Conservation (phyloP, 2,329 filamentous ascomycete species). For the Colletotrichum sidae region DNA sequence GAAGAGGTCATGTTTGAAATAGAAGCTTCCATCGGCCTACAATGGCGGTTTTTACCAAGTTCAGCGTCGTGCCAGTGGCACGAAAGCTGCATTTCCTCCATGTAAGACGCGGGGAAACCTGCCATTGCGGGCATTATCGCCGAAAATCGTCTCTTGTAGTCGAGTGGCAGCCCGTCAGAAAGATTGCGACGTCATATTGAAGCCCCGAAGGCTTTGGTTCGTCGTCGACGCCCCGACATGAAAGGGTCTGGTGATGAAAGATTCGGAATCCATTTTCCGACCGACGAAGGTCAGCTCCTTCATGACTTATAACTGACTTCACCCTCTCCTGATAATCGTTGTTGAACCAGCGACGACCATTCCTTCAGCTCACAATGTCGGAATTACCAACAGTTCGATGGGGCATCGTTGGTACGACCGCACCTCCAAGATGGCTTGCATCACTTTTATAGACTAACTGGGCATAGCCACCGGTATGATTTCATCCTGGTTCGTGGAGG, state of each 20-base stretch:
- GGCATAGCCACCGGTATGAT: slow-evolving; percentile 50
- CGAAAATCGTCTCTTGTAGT: slow-evolving; percentile 3
- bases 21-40: too few species aligned
- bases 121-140: slow-evolving; percentile 3
- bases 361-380: slow-evolving; percentile 5
- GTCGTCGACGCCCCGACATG: too few species aligned
- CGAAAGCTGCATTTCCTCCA: neutral
- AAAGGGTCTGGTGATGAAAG: too few species aligned
- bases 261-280: slow-evolving; percentile 4
- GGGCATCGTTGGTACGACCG: slow-evolving; percentile 45
- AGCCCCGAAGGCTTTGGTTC: neutral
- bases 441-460: neutral
- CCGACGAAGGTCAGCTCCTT: too few species aligned
- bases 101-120: neutral
- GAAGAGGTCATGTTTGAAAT: neutral
- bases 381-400: slow-evolving; percentile 44
- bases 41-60: too few species aligned
- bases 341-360: too few species aligned
- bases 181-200: neutral
- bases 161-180: neutral
- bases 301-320: too few species aligned
- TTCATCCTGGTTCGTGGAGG: slow-evolving; percentile 56
- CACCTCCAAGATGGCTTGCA: neutral
- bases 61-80: too few species aligned
- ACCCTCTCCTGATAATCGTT: too few species aligned